phyloP scores from a whole-genome alignment of 2,329 filamentous ascomycete species.

The Didymosphaeria variabile region DNA sequence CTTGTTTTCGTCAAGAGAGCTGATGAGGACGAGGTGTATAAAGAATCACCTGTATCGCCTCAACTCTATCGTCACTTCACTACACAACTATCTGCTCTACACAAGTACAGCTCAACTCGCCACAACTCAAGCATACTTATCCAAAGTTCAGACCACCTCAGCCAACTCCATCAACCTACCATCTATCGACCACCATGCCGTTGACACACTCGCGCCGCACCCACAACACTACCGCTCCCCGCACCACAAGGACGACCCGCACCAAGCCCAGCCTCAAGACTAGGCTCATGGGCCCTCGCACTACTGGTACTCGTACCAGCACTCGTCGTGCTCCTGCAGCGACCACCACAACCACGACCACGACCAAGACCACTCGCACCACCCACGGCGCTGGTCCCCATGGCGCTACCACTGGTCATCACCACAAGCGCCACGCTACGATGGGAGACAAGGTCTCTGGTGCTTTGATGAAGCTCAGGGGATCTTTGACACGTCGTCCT shows the following conservation, averaged over 20 bases:
- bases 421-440: slow-evolving; percentile 72
- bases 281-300: slow-evolving; percentile 58
- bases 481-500: slow-evolving; percentile 72
- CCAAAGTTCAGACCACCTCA: slow-evolving; percentile 1
- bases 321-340: slow-evolving; percentile 49
- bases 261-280: slow-evolving; percentile 63
- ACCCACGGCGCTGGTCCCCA: slow-evolving; percentile 37
- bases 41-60: slow-evolving; percentile 12
- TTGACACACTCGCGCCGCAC: slow-evolving; percentile 32
- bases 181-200: slow-evolving; percentile 35
- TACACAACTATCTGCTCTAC: slow-evolving; percentile 16
- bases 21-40: slow-evolving; percentile 11
- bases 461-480: slow-evolving; percentile 76
- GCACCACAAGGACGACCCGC: slow-evolving; percentile 45
- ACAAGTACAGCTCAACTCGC: slow-evolving; percentile 14
- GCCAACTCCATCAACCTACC: slow-evolving; percentile 14
- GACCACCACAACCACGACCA: slow-evolving; percentile 50
- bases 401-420: slow-evolving; percentile 53
- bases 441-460: slow-evolving; percentile 82
- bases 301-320: slow-evolving; percentile 28
- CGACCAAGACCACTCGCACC: slow-evolving; percentile 54
- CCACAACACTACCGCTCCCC: slow-evolving; percentile 36
- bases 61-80: neutral
- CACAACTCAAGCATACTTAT: slow-evolving; percentile 14
- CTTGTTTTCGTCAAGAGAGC: slow-evolving; percentile 16